Percentiles rank a stretch among this genome's conserved stretches.
Evolutionary conservation across 305 asterid genomes (phyloP).

Genomic region (Solanum hybrid): DNA sequence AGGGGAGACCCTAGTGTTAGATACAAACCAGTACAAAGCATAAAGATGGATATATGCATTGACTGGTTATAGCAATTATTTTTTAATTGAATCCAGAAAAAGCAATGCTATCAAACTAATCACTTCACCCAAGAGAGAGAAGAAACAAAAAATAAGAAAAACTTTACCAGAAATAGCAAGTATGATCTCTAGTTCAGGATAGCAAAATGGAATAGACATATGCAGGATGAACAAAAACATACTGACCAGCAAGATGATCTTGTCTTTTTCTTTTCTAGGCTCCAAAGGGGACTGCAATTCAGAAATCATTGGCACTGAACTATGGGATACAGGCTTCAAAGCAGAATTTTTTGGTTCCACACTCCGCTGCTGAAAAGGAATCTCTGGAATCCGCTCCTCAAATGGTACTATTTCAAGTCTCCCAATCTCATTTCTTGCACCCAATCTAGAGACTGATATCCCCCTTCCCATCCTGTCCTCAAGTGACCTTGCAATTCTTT

Average conservation of each 20-base stretch:
- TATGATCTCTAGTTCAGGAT: background rate
- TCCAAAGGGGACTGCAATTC: conserved; percentile 18
- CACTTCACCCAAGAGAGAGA: background rate
- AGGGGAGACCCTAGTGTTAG: background rate
- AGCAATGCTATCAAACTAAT: background rate
- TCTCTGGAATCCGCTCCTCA: conserved; percentile 22
- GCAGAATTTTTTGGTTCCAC: conserved; percentile 13
- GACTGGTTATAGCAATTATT: background rate
- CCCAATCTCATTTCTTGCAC: conserved; percentile 9
- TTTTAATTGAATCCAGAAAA: background rate
- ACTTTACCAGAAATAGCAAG: background rate
- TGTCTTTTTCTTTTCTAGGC: conserved; percentile 21
- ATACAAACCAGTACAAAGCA: background rate
- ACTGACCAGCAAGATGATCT: conserved; percentile 44
- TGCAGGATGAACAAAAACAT: background rate
- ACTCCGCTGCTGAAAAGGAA: conserved; percentile 9
- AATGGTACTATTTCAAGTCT: conserved; percentile 13
- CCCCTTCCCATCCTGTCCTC: conserved; percentile 16
- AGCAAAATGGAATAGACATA: background rate
- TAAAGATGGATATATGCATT: background rate
- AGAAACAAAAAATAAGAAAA: background rate
- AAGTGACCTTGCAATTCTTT: conserved; percentile 12
- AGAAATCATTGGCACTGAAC: conserved; percentile 10
- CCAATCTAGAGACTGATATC: conserved; percentile 1
- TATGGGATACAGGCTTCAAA: conserved; percentile 5